phyloP scores from a whole-genome alignment of 2,329 filamentous ascomycete genomes.

The Diaporthe ilicicola region DNA sequence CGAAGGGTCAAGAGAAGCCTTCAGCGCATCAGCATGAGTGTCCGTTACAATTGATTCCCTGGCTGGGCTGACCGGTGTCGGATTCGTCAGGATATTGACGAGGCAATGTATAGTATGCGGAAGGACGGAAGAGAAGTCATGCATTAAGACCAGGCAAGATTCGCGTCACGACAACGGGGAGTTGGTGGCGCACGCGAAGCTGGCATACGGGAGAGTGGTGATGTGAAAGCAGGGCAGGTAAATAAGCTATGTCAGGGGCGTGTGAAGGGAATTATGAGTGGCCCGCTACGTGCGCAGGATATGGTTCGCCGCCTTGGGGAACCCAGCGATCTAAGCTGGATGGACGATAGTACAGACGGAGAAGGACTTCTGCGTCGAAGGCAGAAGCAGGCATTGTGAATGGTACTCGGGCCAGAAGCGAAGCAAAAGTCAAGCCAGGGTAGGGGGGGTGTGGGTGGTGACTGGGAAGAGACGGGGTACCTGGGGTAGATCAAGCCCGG shows the following conservation, averaged over 20 bases:
- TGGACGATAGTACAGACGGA: slow-evolving; percentile 22
- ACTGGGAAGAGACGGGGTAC: slow-evolving; percentile 13
- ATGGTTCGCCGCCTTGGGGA: slow-evolving; percentile 29
- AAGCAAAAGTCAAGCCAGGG: slow-evolving; percentile 15
- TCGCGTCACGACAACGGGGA: slow-evolving; percentile 18
- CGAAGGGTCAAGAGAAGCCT: neutral
- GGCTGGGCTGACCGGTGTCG: slow-evolving; percentile 2
- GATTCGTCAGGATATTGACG: slow-evolving; percentile 25
- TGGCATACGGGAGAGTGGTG: slow-evolving; percentile 21
- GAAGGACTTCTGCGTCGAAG: slow-evolving; percentile 9
- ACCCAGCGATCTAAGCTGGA: slow-evolving; percentile 26
- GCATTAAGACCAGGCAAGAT: slow-evolving; percentile 15
- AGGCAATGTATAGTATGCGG: slow-evolving; percentile 20
- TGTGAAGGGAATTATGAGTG: slow-evolving; percentile 27
- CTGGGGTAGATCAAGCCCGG: slow-evolving; percentile 26
- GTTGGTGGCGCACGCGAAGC: neutral
- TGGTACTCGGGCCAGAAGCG: neutral
- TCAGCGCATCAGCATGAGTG: neutral
- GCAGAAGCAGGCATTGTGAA: slow-evolving; percentile 10
- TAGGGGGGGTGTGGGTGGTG: neutral
- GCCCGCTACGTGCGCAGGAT: slow-evolving; percentile 9
- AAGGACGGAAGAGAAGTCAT: slow-evolving; percentile 20
- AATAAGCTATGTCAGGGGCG: slow-evolving; percentile 27
- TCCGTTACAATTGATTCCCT: neutral
- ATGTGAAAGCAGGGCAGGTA: slow-evolving; percentile 25